These are phyloP conservation scores for Polytolypa hystricis DNA, from an alignment of 2,329 filamentous ascomycete species.

Conservation along the genomic window DNA sequence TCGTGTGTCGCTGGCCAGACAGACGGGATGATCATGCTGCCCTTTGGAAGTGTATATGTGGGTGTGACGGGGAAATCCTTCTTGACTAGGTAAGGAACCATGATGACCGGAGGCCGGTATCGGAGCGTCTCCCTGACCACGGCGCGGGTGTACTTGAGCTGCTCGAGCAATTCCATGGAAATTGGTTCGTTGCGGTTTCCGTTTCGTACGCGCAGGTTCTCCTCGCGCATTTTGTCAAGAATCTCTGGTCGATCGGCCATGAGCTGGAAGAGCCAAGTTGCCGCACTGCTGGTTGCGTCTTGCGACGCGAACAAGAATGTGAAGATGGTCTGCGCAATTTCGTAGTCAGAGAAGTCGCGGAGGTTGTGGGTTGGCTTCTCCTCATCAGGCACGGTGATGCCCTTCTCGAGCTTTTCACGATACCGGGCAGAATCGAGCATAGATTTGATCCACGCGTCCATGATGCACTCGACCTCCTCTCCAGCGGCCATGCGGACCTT, in stretches of 20 bases:
- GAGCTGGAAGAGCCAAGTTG: constrained; percentile 91
- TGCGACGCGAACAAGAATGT: constrained; percentile 96
- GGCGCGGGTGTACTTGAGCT: constrained; percentile 79
- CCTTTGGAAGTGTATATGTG: constrained; percentile 84
- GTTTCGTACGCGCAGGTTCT: constrained; percentile 68
- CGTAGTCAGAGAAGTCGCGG: constrained; percentile 77
- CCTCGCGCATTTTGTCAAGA: constrained; percentile 78
- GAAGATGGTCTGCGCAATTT: constrained; percentile 88
- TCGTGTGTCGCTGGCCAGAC: constrained; percentile 87
- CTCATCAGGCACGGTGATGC: constrained; percentile 53
- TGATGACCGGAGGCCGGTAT: constrained; percentile 90
- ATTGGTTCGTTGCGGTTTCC: constrained; percentile 61
- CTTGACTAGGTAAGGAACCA: constrained; percentile 93
- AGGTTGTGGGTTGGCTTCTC: constrained; percentile 76
- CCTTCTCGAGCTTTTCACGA: constrained; percentile 64
- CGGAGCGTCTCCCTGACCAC: constrained; percentile 85
- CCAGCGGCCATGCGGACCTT: constrained; percentile 86
- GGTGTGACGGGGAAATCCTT: constrained; percentile 86
- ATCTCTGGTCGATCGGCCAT: constrained; percentile 90
- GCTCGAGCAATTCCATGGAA: constrained; percentile 77
- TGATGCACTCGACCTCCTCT: constrained; percentile 78
- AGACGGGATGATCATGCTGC: constrained; percentile 88
- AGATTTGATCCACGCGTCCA: constrained; percentile 85
- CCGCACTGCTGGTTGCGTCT: constrained; percentile 88
- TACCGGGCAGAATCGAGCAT: constrained; percentile 80